A percentile compares a stretch with the other conserved stretches of the same genome.
These are phyloP conservation scores for Podospora pseudoanserina DNA, from an alignment of 495 filamentous ascomycete genomes.

Conservation along the genomic window DNA sequence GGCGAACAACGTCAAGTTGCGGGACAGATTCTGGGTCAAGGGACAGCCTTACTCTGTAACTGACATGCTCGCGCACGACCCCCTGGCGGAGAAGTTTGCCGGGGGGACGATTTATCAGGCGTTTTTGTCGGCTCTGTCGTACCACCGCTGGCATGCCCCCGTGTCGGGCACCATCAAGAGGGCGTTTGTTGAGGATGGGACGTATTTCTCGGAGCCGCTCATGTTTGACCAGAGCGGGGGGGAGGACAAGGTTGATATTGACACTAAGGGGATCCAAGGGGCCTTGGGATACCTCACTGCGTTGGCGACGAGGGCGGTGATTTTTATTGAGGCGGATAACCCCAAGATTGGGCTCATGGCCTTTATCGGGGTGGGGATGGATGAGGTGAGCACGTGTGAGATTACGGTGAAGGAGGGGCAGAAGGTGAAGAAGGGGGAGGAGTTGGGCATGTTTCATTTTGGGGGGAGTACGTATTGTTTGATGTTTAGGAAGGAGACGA, in stretches of 20 bases:
- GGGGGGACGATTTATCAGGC: conserved; percentile 65
- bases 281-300: conserved; percentile 59
- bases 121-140: conserved; percentile 60
- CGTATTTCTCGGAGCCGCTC: conserved; percentile 64
- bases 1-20: conserved; percentile 37
- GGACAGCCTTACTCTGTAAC: conserved; percentile 60
- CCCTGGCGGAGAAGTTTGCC: conserved; percentile 51
- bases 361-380: conserved; percentile 66
- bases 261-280: conserved; percentile 34
- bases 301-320: conserved; percentile 57
- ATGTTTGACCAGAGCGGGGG: conserved; percentile 32
- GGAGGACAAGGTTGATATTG: conserved; percentile 25
- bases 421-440: conserved; percentile 59
- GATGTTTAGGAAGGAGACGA: conserved; percentile 50
- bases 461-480: conserved; percentile 64
- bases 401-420: conserved; percentile 60
- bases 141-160: conserved; percentile 69
- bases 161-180: conserved; percentile 56
- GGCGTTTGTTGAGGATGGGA: conserved; percentile 56
- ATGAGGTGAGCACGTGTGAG: conserved; percentile 66
- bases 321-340: conserved; percentile 68
- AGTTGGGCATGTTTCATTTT: conserved; percentile 73
- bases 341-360: conserved; percentile 61
- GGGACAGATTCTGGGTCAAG: conserved; percentile 66
- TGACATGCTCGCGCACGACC: conserved; percentile 59